phyloP scores from a whole-genome alignment of 139 green algal genomes.

The Picochlorum sp. region DNA sequence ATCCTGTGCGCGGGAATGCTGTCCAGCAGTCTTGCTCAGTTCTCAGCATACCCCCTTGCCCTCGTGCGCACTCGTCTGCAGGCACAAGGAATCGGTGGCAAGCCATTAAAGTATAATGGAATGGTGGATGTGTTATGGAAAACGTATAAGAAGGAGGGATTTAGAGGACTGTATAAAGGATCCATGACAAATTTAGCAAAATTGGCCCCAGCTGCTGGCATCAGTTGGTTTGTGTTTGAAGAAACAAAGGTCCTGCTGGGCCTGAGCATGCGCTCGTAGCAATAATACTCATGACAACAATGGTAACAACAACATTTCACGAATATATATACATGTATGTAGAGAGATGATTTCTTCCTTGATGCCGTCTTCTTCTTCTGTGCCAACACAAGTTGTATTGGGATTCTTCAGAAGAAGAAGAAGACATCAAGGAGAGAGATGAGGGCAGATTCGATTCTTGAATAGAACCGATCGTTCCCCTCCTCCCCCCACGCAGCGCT shows the following conservation, averaged over 20 bases:
- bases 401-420: too few species aligned
- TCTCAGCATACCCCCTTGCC: conserved; percentile 76
- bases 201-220: conserved; percentile 74
- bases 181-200: conserved; percentile 82
- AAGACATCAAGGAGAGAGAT: too few species aligned
- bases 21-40: conserved; percentile 68
- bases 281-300: not conserved
- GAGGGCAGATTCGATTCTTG: too few species aligned
- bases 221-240: conserved; percentile 84
- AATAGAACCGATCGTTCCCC: too few species aligned
- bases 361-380: too few species aligned
- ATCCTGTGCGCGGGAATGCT: conserved; percentile 73
- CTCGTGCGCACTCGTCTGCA: conserved; percentile 73
- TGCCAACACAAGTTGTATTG: too few species aligned
- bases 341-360: too few species aligned
- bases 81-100: conserved; percentile 53
- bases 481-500: too few species aligned
- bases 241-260: conserved; percentile 65
- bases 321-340: too few species aligned
- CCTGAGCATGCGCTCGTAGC: conserved; percentile 38
- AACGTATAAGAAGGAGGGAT: conserved; percentile 57
- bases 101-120: conserved; percentile 58
- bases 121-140: conserved; percentile 72
- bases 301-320: not conserved
- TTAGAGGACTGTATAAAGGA: conserved; percentile 72